Evolutionary conservation across 2,329 filamentous ascomycete genomes (phyloP), one percentile per base, ranked within the genome.

Genomic region (Trichoderma cornu-damae): DNA sequence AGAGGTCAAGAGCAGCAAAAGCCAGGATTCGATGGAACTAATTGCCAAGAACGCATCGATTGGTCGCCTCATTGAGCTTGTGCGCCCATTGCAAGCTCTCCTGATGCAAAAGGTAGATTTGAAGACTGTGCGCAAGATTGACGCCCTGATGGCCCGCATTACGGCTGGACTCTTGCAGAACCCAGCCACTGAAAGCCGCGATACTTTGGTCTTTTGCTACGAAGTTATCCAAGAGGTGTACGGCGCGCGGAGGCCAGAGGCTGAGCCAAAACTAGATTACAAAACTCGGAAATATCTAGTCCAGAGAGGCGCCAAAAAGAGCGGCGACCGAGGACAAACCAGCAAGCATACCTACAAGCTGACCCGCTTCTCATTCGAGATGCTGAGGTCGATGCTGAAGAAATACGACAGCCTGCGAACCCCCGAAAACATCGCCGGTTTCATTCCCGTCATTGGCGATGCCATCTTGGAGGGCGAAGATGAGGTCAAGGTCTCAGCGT

Each of bases 1-100:
- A 72, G 94, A 99, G 73, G 87, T 99, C 57, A 97, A 96, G 77
- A 94, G 89, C 72, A 96, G 89, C 77, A 99, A 97, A 77, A 96
- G 92, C 69, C 96, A 92, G 67, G 95, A 99, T 68, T 96, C 94
- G 0, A 95, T 97, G 86, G 93, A 97, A 70, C 78, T 97, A 14
- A 80, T 97, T 62, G 88, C 94, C 24, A 89, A 87, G 67, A 91
- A 86, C 47, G 86, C 90, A 1, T 93, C 91, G 1, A 78, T 96
- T 22, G 77, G 74, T 51, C 84, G 86, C 57, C 79, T 97, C 5
- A 84, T 87, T 47, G 83, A 87, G 49, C 82, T 99, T 3, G 80
- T 96, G 50, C 80, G 80, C 53, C 95, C 94, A 1, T 77, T 97
- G 46, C 88, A 89, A 65, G 79, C 84, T 6, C 77, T 99, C 18